Evolutionary conservation across 345 rosid genomes (phyloP), one percentile per base, ranked within the genome.

Genomic region (Heritiera fomes): DNA sequence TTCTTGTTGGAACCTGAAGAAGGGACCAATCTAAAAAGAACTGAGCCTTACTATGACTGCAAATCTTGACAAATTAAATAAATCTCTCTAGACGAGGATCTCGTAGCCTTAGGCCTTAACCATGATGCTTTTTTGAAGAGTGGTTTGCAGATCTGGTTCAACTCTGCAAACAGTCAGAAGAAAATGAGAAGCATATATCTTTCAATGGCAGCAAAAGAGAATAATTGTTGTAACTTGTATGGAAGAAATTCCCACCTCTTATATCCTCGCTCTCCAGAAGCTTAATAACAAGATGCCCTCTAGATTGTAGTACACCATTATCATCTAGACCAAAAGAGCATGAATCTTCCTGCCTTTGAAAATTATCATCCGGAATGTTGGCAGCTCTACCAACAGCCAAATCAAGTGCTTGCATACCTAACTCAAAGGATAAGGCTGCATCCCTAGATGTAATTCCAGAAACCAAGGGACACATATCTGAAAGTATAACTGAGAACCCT

Each of bases 101-200:
- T 87, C 55, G 97, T 92, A 67, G 99, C 98, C 86, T 92, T 96
- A 14, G 99, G 98, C 82, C 99, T 88, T 84, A 94, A 82, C 98
- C 93, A 90, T 40, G 97, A 90, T 8, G 95, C 89, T 88, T 94
- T 96, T 76, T 82, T 84, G 80, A 96, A 92, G 41, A 92, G 86
- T 13, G 97, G 91, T 77, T 87, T 91, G 91, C 99, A 94, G 18
- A 92, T 88, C 75, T 72, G 77, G 80, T 80, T 87, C 81, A 96
- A 84, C 78, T 89, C 97, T 94, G 92, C 78, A 84, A 71, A 65
- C 53, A 60, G 64, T 28, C 43, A 30, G 14, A 82, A 71, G 46
- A 62, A 69, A 58, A 56, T 49, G 58, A 78, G 53, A 40, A 71
- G 17, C 38, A 34, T 34, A 34, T 34, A 34, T 34, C 38, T 41